Evolutionary conservation across 192 early-diverging fungal species (phyloP).

Genomic region (Podila horticola): DNA sequence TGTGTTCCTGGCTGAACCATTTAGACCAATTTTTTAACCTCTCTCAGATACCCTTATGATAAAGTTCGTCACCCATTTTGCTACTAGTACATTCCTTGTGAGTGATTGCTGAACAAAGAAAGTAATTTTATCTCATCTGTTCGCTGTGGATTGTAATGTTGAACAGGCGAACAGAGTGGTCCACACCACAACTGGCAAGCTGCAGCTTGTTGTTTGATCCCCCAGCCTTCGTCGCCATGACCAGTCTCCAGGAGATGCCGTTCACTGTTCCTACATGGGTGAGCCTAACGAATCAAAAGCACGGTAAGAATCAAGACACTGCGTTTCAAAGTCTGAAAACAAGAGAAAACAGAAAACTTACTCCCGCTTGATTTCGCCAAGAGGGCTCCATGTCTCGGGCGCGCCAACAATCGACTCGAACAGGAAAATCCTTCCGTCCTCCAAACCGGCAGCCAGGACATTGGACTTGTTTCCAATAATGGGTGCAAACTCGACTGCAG

Average conservation of each 20-base stretch:
- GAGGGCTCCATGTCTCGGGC: conserved; percentile 40
- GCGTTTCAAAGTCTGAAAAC: conserved; percentile 19
- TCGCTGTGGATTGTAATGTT: conserved; percentile 41
- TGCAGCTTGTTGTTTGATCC: conserved; percentile 40
- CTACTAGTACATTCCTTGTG: not conserved
- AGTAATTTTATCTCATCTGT: not conserved
- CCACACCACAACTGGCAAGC: conserved; percentile 76
- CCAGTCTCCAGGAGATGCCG: conserved; percentile 73
- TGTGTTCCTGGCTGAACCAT: conserved; percentile 57
- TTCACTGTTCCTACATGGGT: conserved; percentile 67
- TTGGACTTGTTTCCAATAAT: conserved; percentile 57
- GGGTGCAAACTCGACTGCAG: conserved; percentile 85
- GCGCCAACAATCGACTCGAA: conserved; percentile 38
- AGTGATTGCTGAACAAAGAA: not conserved
- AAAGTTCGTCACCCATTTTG: not conserved
- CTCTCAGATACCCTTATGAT: conserved; percentile 20
- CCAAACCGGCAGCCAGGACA: conserved; percentile 83
- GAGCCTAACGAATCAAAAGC: conserved; percentile 23
- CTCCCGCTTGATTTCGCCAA: conserved; percentile 57
- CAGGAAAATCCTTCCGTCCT: conserved; percentile 81
- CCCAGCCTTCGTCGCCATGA: not conserved
- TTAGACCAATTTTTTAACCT: conserved; percentile 49
- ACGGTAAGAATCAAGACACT: conserved; percentile 17
- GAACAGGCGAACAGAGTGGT: conserved; percentile 80
- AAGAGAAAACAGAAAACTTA: conserved; percentile 29